These are phyloP conservation scores for Neopestalotiopsis clavispora DNA, from an alignment of 2,329 filamentous ascomycete genomes.

Conservation along the genomic window DNA sequence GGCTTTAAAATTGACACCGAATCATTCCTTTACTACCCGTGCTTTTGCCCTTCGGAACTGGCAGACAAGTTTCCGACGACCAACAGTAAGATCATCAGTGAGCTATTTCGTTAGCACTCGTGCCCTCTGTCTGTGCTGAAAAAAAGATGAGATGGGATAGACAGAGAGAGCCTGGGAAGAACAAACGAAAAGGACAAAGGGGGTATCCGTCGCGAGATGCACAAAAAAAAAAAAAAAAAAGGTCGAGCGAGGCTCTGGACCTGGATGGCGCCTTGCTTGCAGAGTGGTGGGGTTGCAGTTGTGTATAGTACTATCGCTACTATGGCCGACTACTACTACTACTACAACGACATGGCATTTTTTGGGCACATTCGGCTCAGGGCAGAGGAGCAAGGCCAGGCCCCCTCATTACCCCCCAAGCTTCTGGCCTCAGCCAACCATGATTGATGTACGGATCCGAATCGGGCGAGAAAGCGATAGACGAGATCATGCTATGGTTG, in stretches of 20 bases:
- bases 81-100: neutral
- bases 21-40: no score
- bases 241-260: neutral
- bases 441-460: constrained; percentile 1
- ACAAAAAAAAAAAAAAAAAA: neutral
- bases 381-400: neutral
- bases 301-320: no score
- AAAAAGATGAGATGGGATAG: neutral
- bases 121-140: neutral
- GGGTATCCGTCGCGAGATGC: neutral
- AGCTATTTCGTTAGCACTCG: neutral
- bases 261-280: neutral
- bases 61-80: neutral
- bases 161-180: neutral
- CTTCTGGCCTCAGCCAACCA: neutral
- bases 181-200: neutral
- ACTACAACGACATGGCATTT: neutral
- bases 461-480: constrained; percentile 11
- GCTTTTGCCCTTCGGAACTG: neutral
- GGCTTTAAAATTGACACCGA: no score
- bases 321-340: no score
- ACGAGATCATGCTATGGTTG: neutral
- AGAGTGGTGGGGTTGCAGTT: neutral
- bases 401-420: no score
- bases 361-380: neutral